Conservation (phyloP, 495 filamentous ascomycete genomes). For the Letharia columbiana region DNA sequence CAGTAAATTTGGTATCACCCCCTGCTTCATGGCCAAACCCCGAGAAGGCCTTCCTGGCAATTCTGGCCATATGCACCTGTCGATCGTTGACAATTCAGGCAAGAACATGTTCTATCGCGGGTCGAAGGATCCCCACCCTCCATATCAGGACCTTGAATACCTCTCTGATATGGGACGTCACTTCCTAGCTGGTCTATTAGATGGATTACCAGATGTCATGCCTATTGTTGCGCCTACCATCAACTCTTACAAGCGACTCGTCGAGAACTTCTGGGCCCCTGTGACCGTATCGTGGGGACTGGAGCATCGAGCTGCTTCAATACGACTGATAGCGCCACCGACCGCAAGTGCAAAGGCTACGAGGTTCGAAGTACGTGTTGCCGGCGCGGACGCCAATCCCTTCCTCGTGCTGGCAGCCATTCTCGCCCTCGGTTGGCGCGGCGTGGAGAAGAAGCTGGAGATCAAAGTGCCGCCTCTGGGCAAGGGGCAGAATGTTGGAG, state of each 20-base stretch:
- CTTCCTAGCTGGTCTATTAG: conserved; percentile 83
- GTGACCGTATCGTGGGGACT: conserved; percentile 96
- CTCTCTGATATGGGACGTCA: conserved; percentile 85
- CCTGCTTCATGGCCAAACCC: conserved; percentile 99
- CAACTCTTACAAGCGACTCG: conserved; percentile 94
- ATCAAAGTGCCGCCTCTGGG: conserved; percentile 74
- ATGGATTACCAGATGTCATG: conserved; percentile 91
- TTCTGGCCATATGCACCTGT: conserved; percentile 92
- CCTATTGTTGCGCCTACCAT: conserved; percentile 87
- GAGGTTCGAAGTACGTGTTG: conserved; percentile 82
- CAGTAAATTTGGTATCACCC: conserved; percentile 79
- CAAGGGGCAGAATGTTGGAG: conserved; percentile 72
- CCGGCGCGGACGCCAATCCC: conserved; percentile 85
- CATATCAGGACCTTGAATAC: conserved; percentile 64
- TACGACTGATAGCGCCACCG: conserved; percentile 82
- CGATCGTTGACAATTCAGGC: conserved; percentile 57
- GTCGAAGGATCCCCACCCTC: conserved; percentile 55
- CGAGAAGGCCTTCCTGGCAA: conserved; percentile 83
- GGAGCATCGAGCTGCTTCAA: conserved; percentile 87
- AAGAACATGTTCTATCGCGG: conserved; percentile 77
- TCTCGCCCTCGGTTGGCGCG: conserved; percentile 77
- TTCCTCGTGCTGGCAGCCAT: conserved; percentile 82
- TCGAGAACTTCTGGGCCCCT: conserved; percentile 98
- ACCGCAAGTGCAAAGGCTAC: conserved; percentile 75
- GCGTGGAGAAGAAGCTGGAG: conserved; percentile 80